These are phyloP conservation scores for Coemansia sp. DNA, from an alignment of 192 early-diverging fungal species.

Conservation along the genomic window DNA sequence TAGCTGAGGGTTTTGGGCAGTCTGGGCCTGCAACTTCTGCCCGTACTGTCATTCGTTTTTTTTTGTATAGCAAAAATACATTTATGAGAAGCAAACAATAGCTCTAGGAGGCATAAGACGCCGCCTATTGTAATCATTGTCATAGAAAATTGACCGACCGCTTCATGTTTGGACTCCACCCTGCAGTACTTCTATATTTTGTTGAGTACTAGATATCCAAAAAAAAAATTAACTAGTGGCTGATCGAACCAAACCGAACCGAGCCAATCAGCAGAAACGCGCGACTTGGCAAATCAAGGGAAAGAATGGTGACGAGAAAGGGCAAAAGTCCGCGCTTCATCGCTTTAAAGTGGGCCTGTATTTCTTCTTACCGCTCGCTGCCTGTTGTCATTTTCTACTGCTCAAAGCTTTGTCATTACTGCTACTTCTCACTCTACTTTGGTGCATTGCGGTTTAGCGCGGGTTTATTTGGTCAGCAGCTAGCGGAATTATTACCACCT, in stretches of 20 bases:
- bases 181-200: no score
- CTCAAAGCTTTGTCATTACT: not conserved
- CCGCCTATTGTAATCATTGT: no score
- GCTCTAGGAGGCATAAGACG: no score
- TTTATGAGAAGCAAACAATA: no score
- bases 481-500: not conserved
- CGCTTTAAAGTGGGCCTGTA: not conserved
- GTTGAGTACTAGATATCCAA: not conserved
- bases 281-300: not conserved
- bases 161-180: no score
- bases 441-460: conserved; percentile 3
- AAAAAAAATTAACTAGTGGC: not conserved
- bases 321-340: not conserved
- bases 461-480: not conserved
- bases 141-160: no score
- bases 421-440: not conserved
- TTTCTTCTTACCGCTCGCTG: not conserved
- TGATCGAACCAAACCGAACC: not conserved
- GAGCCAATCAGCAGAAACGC: not conserved
- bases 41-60: no score
- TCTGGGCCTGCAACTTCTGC: no score
- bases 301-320: not conserved
- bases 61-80: no score
- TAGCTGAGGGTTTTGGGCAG: no score
- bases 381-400: not conserved